Evolutionary conservation across 2,329 filamentous ascomycete species (phyloP).

Genomic region (Aureobasidium subglaciale): DNA sequence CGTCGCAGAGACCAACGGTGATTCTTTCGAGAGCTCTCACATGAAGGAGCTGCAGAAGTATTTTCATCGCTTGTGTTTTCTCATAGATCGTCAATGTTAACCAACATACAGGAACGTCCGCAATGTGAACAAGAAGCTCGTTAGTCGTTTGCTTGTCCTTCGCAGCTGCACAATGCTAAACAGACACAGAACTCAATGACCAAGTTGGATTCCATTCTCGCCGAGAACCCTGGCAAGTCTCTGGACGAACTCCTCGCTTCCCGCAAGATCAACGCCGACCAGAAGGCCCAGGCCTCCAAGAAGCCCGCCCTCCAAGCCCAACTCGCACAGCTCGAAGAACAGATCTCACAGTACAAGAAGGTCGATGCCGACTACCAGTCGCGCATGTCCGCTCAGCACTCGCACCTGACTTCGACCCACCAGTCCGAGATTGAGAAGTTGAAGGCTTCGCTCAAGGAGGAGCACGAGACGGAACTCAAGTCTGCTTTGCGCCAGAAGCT

Average conservation of each 20-base stretch:
- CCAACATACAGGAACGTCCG: constrained; percentile 65
- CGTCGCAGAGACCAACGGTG: constrained; percentile 43
- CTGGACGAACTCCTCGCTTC: constrained; percentile 65
- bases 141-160: constrained; percentile 42
- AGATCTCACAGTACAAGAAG: constrained; percentile 67
- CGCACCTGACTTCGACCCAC: constrained; percentile 47
- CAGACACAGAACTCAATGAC: constrained; percentile 55
- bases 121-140: constrained; percentile 90
- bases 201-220: constrained; percentile 64
- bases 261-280: constrained; percentile 73
- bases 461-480: constrained; percentile 43
- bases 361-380: constrained; percentile 64
- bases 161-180: neutral
- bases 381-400: constrained; percentile 52
- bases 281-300: constrained; percentile 70
- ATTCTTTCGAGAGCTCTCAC: constrained; percentile 68
- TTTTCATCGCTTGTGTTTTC: constrained; percentile 27
- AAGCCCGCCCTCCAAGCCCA: constrained; percentile 65
- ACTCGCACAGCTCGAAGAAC: constrained; percentile 64
- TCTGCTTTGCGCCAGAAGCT: constrained; percentile 54
- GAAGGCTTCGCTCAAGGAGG: constrained; percentile 47
- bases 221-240: constrained; percentile 61
- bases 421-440: constrained; percentile 51
- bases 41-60: constrained; percentile 89
- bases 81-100: constrained; percentile 17